Base-by-base conservation (phyloP, 371 early-diverging fungal genomes). In the Blakeslea trispora region DNA sequence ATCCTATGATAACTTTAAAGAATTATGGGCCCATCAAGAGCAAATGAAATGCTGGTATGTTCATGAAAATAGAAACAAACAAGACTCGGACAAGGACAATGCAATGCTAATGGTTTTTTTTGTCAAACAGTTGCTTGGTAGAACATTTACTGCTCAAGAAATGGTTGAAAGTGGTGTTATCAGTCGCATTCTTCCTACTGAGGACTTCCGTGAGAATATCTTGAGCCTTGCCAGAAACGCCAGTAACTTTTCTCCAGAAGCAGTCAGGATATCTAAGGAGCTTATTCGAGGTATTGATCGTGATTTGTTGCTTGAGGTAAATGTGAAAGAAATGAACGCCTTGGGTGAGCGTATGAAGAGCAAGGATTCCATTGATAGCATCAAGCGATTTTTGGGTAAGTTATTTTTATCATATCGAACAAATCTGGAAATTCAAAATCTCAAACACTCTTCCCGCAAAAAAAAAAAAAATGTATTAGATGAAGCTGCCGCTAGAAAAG, bases 11-110 rank as follows among this genome's bases (percentile, higher is more conserved):
- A 5, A 28, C 1, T 4, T 7, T 32, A 5, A 59, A 71, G 79
- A 53, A 76, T 83, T 23, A 74, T 88, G 78, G 87, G 88, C 7
- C 58, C 61, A 15, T 77, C 86, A 7, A 74, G 67, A 13, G 88
- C 88, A n/a, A 88, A 83, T 58, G 82, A 86, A 61, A 82, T 88
- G 78, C 65, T 88, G 18, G 66, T 28, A 28, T 28, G 28, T 28
- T 28, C 3, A n/a, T n/a, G n/a, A n/a, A n/a, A n/a, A n/a, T n/a
- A n/a, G n/a, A n/a, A n/a, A n/a, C n/a, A n/a, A n/a, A n/a, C 60
- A 57, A 56, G 57, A 24, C 13, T 50, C 22, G 7, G 15, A n/a
- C n/a, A n/a, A n/a, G n/a, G n/a, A n/a, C n/a, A n/a, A n/a, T n/a
- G n/a, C n/a, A n/a, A n/a, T n/a, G n/a, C n/a, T n/a, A n/a, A n/a